phyloP scores from a whole-genome alignment of 73 alveolate species.

The Stentor coeruleus region DNA sequence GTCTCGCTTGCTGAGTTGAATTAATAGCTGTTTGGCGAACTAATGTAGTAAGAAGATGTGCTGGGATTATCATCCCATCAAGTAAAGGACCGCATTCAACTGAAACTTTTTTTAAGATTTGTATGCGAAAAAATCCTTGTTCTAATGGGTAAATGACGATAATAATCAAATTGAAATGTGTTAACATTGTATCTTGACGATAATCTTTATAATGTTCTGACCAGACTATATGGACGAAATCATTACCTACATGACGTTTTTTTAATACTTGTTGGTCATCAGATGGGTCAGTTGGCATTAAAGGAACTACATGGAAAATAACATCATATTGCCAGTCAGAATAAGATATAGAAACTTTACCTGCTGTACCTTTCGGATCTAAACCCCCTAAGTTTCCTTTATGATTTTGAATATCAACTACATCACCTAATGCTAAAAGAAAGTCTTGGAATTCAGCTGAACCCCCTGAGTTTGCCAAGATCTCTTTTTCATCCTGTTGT shows the following conservation, averaged over 20 bases:
- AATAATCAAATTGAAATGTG: constrained; percentile 17
- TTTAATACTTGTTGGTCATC: constrained; percentile 26
- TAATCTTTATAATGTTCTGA: constrained; percentile 23
- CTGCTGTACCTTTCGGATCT: constrained; percentile 22
- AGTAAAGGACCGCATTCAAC: constrained; percentile 12
- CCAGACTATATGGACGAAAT: constrained; percentile 28
- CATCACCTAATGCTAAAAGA: neutral
- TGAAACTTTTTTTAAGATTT: neutral
- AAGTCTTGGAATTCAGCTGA: neutral
- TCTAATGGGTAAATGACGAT: constrained; percentile 15
- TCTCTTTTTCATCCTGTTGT: constrained; percentile 23
- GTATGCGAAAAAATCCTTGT: neutral
- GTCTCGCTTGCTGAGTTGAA: neutral
- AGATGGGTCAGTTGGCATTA: constrained; percentile 25
- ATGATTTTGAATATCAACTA: constrained; percentile 21
- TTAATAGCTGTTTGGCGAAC: constrained; percentile 22
- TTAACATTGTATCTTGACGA: constrained; percentile 12
- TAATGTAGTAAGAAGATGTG: neutral
- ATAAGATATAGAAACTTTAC: constrained; percentile 23
- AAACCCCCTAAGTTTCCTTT: constrained; percentile 22
- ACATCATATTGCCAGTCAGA: constrained; percentile 24
- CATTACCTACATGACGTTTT: constrained; percentile 31
- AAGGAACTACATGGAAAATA: constrained; percentile 21
- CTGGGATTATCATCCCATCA: constrained; percentile 21
- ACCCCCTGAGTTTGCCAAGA: constrained; percentile 11